Evolutionary conservation across 2,329 filamentous ascomycete species (phyloP).

Genomic region (Thermomyces lanuginosus): DNA sequence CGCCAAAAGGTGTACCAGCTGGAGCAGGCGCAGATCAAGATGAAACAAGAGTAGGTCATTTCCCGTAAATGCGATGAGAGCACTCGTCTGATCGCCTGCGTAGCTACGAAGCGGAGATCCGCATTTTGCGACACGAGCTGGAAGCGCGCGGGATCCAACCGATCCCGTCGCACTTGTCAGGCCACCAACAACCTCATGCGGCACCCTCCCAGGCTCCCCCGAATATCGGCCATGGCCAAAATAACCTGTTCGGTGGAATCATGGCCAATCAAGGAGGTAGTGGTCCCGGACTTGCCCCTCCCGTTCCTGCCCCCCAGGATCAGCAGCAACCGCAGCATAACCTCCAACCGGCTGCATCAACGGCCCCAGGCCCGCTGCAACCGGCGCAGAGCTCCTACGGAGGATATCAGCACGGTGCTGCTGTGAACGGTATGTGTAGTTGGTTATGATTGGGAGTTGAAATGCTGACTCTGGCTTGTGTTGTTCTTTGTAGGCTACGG

Average conservation of each 20-base stretch:
- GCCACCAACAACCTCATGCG: constrained; percentile 56
- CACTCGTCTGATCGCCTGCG: neutral
- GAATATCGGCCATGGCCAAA: constrained; percentile 69
- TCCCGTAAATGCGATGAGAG: neutral
- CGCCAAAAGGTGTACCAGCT: constrained; percentile 84
- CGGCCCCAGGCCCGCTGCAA: constrained; percentile 48
- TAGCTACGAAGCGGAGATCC: constrained; percentile 89
- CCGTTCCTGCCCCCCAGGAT: constrained; percentile 52
- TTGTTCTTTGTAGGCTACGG: constrained; percentile 46
- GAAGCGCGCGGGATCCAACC: constrained; percentile 50
- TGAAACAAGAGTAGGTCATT: constrained; percentile 71
- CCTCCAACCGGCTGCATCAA: constrained; percentile 41
- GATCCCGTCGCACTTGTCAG: constrained; percentile 53
- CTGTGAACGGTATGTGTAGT: constrained; percentile 41
- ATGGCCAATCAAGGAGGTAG: constrained; percentile 83
- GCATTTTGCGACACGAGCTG: constrained; percentile 71
- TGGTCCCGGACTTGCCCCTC: constrained; percentile 66
- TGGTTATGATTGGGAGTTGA: constrained; percentile 9
- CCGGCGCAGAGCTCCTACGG: constrained; percentile 56
- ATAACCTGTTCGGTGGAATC: constrained; percentile 85
- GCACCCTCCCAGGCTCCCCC: constrained; percentile 73
- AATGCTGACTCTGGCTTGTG: constrained; percentile 36
- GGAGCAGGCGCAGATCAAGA: constrained; percentile 71
- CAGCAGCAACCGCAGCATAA: constrained; percentile 44
- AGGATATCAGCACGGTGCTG: constrained; percentile 48